These are phyloP conservation scores for Rhodotorula sp. DNA, from an alignment of 1,284 basidiomycete species.

Conservation along the genomic window DNA sequence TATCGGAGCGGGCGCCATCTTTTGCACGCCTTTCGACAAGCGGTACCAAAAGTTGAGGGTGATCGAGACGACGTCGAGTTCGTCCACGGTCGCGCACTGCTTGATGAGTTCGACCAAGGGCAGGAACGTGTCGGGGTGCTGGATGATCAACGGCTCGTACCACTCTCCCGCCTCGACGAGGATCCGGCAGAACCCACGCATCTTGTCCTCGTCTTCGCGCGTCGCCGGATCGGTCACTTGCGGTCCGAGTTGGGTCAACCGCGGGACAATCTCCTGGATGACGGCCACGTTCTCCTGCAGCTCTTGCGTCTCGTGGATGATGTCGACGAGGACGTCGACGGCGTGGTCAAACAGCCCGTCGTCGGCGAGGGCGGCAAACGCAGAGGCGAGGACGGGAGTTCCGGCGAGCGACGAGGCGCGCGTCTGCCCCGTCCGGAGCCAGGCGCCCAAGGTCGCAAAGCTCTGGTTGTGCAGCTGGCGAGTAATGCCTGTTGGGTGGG, in stretches of 20 bases:
- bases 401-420: constrained; percentile 63
- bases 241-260: constrained; percentile 69
- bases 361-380: constrained; percentile 78
- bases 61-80: constrained; percentile 95
- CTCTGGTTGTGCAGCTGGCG: constrained; percentile 74
- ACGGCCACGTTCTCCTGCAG: constrained; percentile 87
- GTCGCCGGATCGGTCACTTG: constrained; percentile 55
- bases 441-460: constrained; percentile 82
- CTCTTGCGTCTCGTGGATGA: constrained; percentile 98
- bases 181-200: constrained; percentile 85
- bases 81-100: constrained; percentile 87
- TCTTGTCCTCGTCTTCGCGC: constrained; percentile 63
- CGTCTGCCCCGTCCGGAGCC: constrained; percentile 87
- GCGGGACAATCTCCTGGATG: constrained; percentile 82
- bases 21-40: constrained; percentile 68
- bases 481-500: constrained; percentile 68
- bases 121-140: constrained; percentile 84
- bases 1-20: constrained; percentile 41
- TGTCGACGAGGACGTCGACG: constrained; percentile 86
- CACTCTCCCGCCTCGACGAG: constrained; percentile 96
- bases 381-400: constrained; percentile 77
- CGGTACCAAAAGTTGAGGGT: constrained; percentile 99
- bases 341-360: constrained; percentile 88
- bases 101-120: constrained; percentile 92
- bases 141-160: constrained; percentile 83